These are phyloP conservation scores for Xylaria cubensis DNA, from an alignment of 495 filamentous ascomycete genomes.

Conservation along the genomic window DNA sequence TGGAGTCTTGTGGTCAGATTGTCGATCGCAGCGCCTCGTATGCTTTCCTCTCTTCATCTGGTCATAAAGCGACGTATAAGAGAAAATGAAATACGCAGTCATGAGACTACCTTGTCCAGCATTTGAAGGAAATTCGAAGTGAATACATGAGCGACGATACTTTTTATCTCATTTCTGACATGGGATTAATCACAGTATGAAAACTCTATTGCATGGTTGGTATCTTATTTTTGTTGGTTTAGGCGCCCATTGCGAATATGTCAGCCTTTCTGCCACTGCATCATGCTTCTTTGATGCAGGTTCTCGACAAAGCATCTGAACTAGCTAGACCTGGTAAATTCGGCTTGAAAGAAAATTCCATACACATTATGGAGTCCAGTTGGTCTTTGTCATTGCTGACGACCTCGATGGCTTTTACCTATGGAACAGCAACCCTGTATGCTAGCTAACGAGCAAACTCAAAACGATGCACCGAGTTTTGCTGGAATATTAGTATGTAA, in stretches of 20 bases:
- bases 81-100: neutral
- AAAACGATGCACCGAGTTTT: neutral
- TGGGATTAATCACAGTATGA: neutral
- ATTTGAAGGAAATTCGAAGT: neutral
- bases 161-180: neutral
- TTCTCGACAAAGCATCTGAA: slow-evolving; percentile 11
- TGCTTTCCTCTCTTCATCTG: neutral
- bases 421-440: neutral
- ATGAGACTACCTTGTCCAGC: neutral
- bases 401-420: neutral
- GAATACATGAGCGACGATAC: neutral
- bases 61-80: neutral
- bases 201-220: neutral
- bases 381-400: slow-evolving; percentile 20
- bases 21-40: neutral
- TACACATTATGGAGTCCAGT: neutral
- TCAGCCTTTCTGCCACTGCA: neutral
- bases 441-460: neutral
- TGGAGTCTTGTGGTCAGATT: neutral
- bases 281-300: slow-evolving; percentile 1
- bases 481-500: neutral
- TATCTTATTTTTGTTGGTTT: neutral
- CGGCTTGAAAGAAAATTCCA: neutral
- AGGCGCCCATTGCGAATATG: neutral
- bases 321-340: neutral